phyloP scores from a whole-genome alignment of 768 basidiomycete genomes.

The Sistotremastrum niveocremeum region DNA sequence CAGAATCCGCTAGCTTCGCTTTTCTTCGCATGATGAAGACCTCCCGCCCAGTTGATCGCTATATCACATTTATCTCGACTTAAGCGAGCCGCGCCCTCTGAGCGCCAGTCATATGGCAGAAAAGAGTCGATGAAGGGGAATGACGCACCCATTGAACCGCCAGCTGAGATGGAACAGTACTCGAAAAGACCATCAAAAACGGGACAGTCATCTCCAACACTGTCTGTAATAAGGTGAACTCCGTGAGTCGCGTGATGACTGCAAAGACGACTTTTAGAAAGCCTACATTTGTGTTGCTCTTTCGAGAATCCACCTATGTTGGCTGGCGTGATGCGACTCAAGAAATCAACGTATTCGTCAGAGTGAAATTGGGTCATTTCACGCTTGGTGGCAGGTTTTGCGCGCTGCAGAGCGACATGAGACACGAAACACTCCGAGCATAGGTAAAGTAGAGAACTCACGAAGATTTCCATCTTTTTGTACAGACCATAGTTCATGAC shows the following conservation, averaged over 20 bases:
- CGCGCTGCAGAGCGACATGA: conserved; percentile 43
- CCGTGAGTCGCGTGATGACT: neutral
- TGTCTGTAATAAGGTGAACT: conserved; percentile 38
- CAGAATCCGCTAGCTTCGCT: conserved; percentile 98
- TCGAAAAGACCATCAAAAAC: conserved; percentile 98
- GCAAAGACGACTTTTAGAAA: neutral
- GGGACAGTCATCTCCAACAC: conserved; percentile 97
- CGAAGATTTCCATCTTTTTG: conserved; percentile 99
- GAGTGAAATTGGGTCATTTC: conserved; percentile 92
- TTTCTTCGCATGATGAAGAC: conserved; percentile 97
- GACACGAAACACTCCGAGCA: neutral
- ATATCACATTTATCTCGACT: conserved; percentile 98
- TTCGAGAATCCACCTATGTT: conserved; percentile 26
- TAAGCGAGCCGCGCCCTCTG: conserved; percentile 93
- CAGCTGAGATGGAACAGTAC: conserved; percentile 99
- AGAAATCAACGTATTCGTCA: conserved; percentile 41
- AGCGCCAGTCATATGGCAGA: conserved; percentile 3
- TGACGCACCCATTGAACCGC: conserved; percentile 90
- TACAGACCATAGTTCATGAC: conserved; percentile 99
- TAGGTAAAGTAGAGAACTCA: conserved; percentile 28
- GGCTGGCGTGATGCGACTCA: conserved; percentile 30
- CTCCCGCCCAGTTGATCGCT: conserved; percentile 98
- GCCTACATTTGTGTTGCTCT: conserved; percentile 90
- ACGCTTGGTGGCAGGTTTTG: conserved; percentile 97
- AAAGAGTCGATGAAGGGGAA: neutral